Conservation (phyloP, 192 early-diverging fungal genomes). For the Backusella australiensis region DNA sequence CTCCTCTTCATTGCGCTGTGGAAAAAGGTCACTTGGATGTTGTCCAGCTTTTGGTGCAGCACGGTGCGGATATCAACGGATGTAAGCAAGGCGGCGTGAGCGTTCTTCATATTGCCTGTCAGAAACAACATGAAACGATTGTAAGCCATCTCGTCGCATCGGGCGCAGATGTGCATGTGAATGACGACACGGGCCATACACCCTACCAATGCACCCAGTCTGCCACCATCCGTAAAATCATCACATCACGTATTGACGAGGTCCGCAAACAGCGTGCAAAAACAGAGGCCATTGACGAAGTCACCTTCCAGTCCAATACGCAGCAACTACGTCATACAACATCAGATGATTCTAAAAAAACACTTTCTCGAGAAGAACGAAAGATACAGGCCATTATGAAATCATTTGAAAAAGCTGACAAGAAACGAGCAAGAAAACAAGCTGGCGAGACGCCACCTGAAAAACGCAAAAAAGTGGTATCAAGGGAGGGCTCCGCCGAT, state of each 20-base stretch:
- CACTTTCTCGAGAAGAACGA: conserved; percentile 59
- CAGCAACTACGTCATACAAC: conserved; percentile 8
- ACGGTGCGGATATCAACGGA: conserved; percentile 57
- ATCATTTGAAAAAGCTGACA: conserved; percentile 60
- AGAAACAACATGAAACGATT: conserved; percentile 49
- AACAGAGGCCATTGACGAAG: conserved; percentile 31
- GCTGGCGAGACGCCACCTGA: background rate
- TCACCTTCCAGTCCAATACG: conserved; percentile 14
- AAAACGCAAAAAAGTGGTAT: background rate
- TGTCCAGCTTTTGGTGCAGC: conserved; percentile 45
- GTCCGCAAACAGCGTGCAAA: conserved; percentile 25
- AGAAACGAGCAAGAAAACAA: conserved; percentile 35
- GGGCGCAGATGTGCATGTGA: conserved; percentile 46
- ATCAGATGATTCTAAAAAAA: background rate
- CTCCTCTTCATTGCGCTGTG: conserved; percentile 56
- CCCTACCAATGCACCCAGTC: conserved; percentile 49
- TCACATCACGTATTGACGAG: conserved; percentile 23
- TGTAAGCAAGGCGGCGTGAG: conserved; percentile 53
- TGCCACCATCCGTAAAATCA: conserved; percentile 8
- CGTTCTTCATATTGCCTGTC: conserved; percentile 65
- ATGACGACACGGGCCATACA: conserved; percentile 49
- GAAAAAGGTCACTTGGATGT: conserved; percentile 41
- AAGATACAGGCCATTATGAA: conserved; percentile 65
- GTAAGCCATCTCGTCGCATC: conserved; percentile 43
- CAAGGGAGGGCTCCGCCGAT: conserved; percentile 20